These are phyloP conservation scores for Candida xyloterini DNA, from an alignment of 805 yeast species.

Conservation along the genomic window DNA sequence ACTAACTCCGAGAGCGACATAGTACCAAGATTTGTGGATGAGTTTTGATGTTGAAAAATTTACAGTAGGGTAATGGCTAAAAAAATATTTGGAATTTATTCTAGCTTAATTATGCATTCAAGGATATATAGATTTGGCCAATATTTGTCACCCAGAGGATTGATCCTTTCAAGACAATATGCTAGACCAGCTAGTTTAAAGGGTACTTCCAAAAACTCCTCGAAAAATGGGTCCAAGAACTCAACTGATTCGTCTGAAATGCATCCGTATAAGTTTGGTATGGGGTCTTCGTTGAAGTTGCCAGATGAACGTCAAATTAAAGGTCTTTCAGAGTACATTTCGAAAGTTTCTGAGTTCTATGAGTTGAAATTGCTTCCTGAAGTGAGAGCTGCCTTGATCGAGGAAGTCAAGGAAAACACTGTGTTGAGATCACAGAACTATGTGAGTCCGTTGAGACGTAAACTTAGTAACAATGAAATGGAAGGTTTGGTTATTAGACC, in stretches of 20 bases:
- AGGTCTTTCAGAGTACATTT: slow-evolving; percentile 38
- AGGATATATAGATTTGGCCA: neutral
- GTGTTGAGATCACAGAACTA: slow-evolving; percentile 37
- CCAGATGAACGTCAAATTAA: slow-evolving; percentile 36
- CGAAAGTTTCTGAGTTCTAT: slow-evolving; percentile 60
- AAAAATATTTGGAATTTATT: slow-evolving; percentile 2
- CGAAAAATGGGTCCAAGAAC: neutral
- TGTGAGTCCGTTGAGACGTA: slow-evolving; percentile 27
- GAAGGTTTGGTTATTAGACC: slow-evolving; percentile 47
- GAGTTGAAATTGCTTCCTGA: slow-evolving; percentile 64
- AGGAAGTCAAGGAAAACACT: slow-evolving; percentile 49
- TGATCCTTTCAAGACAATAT: neutral
- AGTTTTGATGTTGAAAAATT: slow-evolving; percentile 8
- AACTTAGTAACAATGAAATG: slow-evolving; percentile 32
- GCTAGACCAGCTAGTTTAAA: neutral
- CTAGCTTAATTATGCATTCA: neutral
- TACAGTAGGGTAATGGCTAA: slow-evolving; percentile 10
- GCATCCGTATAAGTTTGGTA: slow-evolving; percentile 43
- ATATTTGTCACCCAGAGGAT: neutral
- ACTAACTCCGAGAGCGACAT: slow-evolving; percentile 33
- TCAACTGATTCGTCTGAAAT: neutral
- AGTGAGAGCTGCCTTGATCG: slow-evolving; percentile 57
- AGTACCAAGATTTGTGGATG: neutral
- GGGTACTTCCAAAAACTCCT: neutral
- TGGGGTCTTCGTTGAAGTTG: slow-evolving; percentile 44